Evolutionary conservation across 768 basidiomycete genomes (phyloP).

Genomic region (Amanita polypyramis): DNA sequence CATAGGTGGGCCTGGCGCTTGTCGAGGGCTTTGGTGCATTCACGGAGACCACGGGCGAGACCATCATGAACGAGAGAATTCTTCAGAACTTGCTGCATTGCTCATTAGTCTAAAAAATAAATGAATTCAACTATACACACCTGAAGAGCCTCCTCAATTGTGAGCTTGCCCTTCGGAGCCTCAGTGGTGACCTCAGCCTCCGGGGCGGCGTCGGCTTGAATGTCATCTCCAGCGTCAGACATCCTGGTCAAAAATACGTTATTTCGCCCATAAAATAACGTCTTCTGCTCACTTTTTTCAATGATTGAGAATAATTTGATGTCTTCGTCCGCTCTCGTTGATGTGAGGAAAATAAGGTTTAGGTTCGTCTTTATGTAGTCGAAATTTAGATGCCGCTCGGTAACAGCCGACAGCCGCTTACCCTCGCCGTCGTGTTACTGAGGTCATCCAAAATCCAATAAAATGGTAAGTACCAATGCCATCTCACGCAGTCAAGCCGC

Average conservation of each 20-base stretch:
- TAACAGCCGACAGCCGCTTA: constrained; percentile 20
- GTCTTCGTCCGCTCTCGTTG: constrained; percentile 96
- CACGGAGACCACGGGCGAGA: constrained; percentile 94
- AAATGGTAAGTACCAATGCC: constrained; percentile 20
- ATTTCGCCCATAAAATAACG: not conserved
- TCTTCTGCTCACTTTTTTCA: constrained; percentile 9
- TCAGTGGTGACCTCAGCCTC: constrained; percentile 78
- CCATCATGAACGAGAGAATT: constrained; percentile 97
- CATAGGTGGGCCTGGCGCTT: constrained; percentile 98
- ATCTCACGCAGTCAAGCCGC: not conserved
- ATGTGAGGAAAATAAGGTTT: constrained; percentile 61
- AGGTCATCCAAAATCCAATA: not conserved
- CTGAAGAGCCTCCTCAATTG: constrained; percentile 92
- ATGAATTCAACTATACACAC: constrained; percentile 25
- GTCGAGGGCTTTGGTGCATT: constrained; percentile 96
- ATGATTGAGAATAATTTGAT: constrained; percentile 24
- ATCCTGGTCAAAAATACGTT: constrained; percentile 35
- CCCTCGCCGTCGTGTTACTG: not conserved
- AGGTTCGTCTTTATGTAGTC: constrained; percentile 16
- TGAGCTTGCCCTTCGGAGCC: constrained; percentile 91
- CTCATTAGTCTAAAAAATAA: not conserved
- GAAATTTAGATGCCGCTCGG: constrained; percentile 50
- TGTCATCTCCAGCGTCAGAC: constrained; percentile 99
- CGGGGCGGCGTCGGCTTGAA: constrained; percentile 63
- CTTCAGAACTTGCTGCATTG: constrained; percentile 89